Evolutionary conservation across 208 protist species (phyloP).

Genomic region (Trypanosoma avium): DNA sequence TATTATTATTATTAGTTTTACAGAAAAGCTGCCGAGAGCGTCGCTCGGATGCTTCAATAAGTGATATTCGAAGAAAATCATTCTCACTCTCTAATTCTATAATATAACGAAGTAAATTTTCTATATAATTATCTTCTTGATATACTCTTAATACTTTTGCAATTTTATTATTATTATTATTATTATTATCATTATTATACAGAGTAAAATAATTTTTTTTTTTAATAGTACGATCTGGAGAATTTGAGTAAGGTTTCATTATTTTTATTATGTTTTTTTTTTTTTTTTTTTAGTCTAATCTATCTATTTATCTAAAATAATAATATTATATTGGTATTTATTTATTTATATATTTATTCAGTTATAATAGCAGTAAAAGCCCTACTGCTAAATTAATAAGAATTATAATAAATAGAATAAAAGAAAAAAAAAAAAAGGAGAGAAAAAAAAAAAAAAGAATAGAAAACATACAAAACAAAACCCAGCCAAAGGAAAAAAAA

Average conservation of each 20-base stretch:
- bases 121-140: neutral
- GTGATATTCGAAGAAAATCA: conserved; percentile 1
- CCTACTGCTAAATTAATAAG: neutral
- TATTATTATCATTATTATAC: no score
- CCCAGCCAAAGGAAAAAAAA: no score
- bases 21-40: conserved; percentile 5
- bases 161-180: neutral
- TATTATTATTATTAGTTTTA: neutral
- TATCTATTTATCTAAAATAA: no score
- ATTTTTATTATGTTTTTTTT: no score
- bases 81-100: conserved; percentile 14
- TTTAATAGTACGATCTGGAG: no score
- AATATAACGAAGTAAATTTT: neutral
- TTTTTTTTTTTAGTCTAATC: no score
- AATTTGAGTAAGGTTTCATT: no score
- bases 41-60: conserved; percentile 5
- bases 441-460: neutral
- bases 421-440: neutral
- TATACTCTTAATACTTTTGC: neutral
- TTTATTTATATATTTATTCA: no score
- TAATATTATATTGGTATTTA: no score
- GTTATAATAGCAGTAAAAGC: conserved; percentile 3
- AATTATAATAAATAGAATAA: conserved; percentile 11
- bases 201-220: no score
- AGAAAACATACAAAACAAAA: no score